Base-by-base conservation (phyloP, 331 rosid genomes). In the Stylosanthes scabra region DNA sequence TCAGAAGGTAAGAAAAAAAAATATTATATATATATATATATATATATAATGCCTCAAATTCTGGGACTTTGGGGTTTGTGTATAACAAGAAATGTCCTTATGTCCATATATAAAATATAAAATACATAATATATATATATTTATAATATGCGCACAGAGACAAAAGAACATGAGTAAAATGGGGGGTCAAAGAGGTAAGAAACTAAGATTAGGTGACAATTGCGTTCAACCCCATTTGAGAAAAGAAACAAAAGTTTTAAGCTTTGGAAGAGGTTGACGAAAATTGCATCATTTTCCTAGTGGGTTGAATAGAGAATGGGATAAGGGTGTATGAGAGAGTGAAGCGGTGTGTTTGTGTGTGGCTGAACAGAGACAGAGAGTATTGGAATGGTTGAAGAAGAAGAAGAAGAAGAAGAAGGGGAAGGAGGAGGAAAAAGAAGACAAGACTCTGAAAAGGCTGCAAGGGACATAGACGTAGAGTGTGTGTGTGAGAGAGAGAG, bases 151-250 rank as follows among this genome's bases (percentile, higher is more conserved):
- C 14, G 45, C 41, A 60, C 13, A 64, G 57, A 81, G 49, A 74
- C 37, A 31, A 31, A 31, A 31, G 0, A 3, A 31, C 37, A 31
- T 5, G 37, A 31, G 5, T n/a, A 5, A 29, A 6, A 63, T 1
- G 7, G 80, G 64, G 74, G 71, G 41, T 77, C 79, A 84, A 76
- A 66, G 80, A 73, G 72, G 65, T 80, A 68, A 84, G 81, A 59
- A 78, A 79, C 44, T 57, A 87, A 87, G 89, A 83, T 83, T 93
- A 75, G 95, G 89, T 86, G 80, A 50, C 16, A 73, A 68, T 31
- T 67, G 25, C 15, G 62, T 68, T 78, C 78, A 74, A 79, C 78
- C 85, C 91, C 92, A 83, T 84, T 51, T 62, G 50, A 71, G 83
- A 14, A 60, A 66, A 25, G 60, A 47, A 5, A 39, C 20, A 54